A percentile compares a stretch with the other conserved stretches of the same genome.
Evolutionary conservation across 2,329 filamentous ascomycete species (phyloP).

Genomic region (Sordariomycetes sp.): DNA sequence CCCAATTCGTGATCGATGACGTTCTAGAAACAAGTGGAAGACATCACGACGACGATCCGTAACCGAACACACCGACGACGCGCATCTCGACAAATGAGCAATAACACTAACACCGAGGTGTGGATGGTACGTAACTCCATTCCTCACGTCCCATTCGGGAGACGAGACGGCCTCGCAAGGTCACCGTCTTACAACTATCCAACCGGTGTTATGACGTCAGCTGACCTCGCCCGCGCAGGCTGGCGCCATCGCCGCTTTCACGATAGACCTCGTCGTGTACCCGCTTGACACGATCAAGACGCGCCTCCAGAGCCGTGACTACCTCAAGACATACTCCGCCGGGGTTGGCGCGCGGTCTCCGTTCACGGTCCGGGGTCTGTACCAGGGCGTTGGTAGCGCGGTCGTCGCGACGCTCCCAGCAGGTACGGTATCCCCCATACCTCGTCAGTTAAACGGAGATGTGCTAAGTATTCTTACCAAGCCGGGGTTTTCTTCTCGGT

Average conservation of each 20-base stretch:
- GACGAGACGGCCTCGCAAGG: background rate
- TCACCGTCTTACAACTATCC: background rate
- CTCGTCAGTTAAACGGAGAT: background rate
- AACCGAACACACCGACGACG: background rate
- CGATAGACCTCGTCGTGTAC: conserved; percentile 74
- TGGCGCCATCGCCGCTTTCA: conserved; percentile 73
- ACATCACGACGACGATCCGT: too few species aligned
- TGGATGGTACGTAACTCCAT: background rate
- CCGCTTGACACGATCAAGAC: conserved; percentile 87
- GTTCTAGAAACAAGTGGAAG: too few species aligned
- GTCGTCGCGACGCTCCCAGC: conserved; percentile 82
- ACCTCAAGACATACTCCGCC: conserved; percentile 44
- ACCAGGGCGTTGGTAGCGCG: conserved; percentile 78
- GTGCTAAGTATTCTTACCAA: background rate
- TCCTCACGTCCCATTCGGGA: background rate
- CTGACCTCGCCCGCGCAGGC: conserved; percentile 35
- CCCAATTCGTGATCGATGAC: too few species aligned
- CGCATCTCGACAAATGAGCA: background rate
- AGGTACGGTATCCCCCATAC: conserved; percentile 31
- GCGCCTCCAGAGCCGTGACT: conserved; percentile 66
- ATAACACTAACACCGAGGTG: background rate
- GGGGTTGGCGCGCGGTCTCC: conserved; percentile 39
- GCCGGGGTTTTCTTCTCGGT: background rate
- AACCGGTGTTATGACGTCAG: background rate
- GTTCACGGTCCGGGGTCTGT: conserved; percentile 56